Conservation (phyloP, 352 stramenopile species). For the Aphanomyces stellatus region DNA sequence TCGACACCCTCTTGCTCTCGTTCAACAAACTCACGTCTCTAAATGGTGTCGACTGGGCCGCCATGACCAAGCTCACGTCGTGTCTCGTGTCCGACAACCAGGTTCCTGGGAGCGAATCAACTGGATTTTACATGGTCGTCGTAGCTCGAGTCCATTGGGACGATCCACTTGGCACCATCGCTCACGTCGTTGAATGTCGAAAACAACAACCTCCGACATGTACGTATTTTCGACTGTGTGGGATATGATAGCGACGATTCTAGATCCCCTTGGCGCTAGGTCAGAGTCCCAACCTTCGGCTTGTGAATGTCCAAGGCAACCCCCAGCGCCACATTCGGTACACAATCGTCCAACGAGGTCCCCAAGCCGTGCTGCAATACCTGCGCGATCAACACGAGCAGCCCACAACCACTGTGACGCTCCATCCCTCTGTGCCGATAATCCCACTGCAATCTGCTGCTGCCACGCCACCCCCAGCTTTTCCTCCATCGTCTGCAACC, state of each 20-base stretch:
- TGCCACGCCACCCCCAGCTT: too few relatives aligned
- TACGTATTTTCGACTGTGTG: slow-evolving; percentile 26
- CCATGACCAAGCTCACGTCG: slow-evolving; percentile 52
- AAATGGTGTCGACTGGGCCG: slow-evolving; percentile 46
- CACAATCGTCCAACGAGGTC: slow-evolving; percentile 55
- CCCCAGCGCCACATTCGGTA: slow-evolving; percentile 61
- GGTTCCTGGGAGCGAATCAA: too few relatives aligned
- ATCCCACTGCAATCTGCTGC: too few relatives aligned
- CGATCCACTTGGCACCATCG: slow-evolving; percentile 43
- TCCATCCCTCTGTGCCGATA: too few relatives aligned
- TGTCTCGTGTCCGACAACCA: slow-evolving; percentile 60
- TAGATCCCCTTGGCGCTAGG: slow-evolving; percentile 64
- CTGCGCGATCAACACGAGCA: slow-evolving; percentile 39
- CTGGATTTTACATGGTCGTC: too few relatives aligned
- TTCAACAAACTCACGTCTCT: slow-evolving; percentile 53
- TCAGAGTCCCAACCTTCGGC: slow-evolving; percentile 42
- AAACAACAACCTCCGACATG: slow-evolving; percentile 75
- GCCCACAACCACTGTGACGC: background rate
- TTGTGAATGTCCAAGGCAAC: slow-evolving; percentile 60
- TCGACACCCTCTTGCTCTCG: slow-evolving; percentile 62
- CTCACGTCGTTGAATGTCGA: slow-evolving; percentile 68
- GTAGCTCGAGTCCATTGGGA: slow-evolving; percentile 51
- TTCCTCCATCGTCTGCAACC: slow-evolving; percentile 15
- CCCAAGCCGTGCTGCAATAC: slow-evolving; percentile 65
- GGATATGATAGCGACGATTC: too few relatives aligned